Evolutionary conservation across 345 rosid genomes (phyloP), one percentile per base, ranked within the genome.

Genomic region (Corymbia maculata): DNA sequence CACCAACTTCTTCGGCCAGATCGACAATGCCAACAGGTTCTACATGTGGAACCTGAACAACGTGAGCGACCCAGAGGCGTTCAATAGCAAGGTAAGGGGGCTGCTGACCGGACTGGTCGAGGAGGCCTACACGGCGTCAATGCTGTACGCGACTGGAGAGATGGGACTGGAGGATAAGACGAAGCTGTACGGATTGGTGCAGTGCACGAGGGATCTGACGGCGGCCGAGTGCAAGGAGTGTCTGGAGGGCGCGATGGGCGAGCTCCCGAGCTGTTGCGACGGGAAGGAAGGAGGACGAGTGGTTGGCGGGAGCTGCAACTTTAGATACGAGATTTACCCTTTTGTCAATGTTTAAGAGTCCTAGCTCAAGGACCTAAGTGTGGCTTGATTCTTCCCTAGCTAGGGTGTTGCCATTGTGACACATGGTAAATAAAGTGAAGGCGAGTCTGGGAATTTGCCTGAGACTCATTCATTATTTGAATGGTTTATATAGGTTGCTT

Each of bases 211-310:
- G 87, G 93, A 93, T 88, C 91, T 96, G 85, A 92, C 90, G n/a
- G 79, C 68, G 11, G 21, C 47, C 13, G 90, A 85, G 57, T 96
- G 98, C 87, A 91, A 88, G 93, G 89, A 88, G 42, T 94, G 98
- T 89, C 92, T 96, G 4, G 91, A 93, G 53, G 91, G 89, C 10
- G 92, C 93, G 1, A 92, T 95, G 30, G 93, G 90, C 2, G 93
- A 94, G 87, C 85, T 95, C 89, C 95, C 93, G 16, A 94, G 92
- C 36, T 93, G 96, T 79, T 94, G 96, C 70, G 93, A 93, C 52
- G 97, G 94, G 82, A 96, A 93, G 92, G 93, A 91, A 90, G 96
- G 97, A 14, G 98, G 98, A 2, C 91, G 95, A 88, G 93, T 91
- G 68, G 87, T 95, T 47, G 89, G 93, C 79, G 94, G 92, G 14